These are phyloP conservation scores for Xylona heveae DNA, from an alignment of 495 filamentous ascomycete genomes.

Conservation along the genomic window DNA sequence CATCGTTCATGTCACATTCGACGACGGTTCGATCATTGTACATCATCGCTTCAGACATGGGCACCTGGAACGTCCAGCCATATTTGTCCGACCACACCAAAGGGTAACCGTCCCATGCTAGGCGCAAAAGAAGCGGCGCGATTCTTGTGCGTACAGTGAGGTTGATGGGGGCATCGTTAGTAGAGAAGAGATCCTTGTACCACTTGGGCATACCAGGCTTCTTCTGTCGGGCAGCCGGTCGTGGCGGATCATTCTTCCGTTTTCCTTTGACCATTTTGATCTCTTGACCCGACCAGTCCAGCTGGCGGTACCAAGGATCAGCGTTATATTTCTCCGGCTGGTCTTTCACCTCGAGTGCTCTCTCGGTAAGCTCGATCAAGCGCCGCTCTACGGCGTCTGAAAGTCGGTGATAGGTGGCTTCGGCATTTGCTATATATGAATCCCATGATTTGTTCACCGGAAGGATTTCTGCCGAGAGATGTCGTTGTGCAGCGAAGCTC, in stretches of 20 bases:
- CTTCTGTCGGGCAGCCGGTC: conserved; percentile 69
- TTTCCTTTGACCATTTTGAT: conserved; percentile 81
- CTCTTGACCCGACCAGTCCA: conserved; percentile 90
- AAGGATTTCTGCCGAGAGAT: conserved; percentile 79
- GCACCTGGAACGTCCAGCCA: conserved; percentile 81
- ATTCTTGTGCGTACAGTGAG: conserved; percentile 78
- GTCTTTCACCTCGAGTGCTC: conserved; percentile 52
- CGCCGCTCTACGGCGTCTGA: conserved; percentile 56
- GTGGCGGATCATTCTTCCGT: conserved; percentile 57
- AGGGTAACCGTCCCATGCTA: conserved; percentile 79
- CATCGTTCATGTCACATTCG: conserved; percentile 55
- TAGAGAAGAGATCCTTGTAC: conserved; percentile 80
- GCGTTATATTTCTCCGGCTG: conserved; percentile 40
- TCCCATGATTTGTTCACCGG: conserved; percentile 80
- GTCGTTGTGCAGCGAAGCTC: conserved; percentile 82
- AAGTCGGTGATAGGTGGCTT: conserved; percentile 60
- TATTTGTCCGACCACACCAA: conserved; percentile 81
- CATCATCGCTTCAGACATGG: conserved; percentile 32
- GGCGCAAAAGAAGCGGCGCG: conserved; percentile 62
- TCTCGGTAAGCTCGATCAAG: conserved; percentile 46
- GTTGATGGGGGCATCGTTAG: conserved; percentile 36
- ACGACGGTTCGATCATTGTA: conserved; percentile 51
- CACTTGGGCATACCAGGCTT: conserved; percentile 85
- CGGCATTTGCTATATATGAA: conserved; percentile 57
- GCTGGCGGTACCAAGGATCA: conserved; percentile 80